Base-by-base conservation (phyloP, 2,329 filamentous ascomycete species). In the Exophiala calicioides region DNA sequence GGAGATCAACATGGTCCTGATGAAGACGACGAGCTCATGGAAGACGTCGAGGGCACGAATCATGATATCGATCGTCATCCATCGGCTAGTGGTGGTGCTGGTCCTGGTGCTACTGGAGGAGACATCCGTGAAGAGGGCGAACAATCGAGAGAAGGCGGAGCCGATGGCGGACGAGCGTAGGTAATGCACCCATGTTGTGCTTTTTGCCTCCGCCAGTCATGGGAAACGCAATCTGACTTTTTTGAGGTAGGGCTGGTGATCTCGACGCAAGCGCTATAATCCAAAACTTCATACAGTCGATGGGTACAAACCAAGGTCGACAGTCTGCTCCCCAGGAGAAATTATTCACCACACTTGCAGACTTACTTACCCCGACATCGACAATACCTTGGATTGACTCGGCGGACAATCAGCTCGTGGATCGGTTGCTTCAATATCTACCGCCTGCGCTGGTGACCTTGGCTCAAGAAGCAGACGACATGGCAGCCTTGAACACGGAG, bases 111-210 rank as follows among this genome's bases (percentile, higher is more conserved):
- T 42, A 95, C 90, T 2, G 91, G 91, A 46, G 91, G 90, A 55
- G 91, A 98, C 66, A 74, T 95, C 59, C 82, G 90, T 69, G 84
- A 94, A 68, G 93, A 97, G 69, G 93, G 93, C 48, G 83, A 89
- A 68, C 84, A 82, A 59, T 82, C 91, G 56, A 80, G 94, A 73
- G 90, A 95, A 70, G 93, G 91, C 51, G 93, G 94, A 66, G 89
- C 89, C 60, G 93, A 97, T 72, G 93, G 94, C 64, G 94, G 88
- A 73, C 84, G 93, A 96, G 93, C 91, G 93, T 98, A 97, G 91
- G 94, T 98, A 70, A 66, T 69, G 67, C 68, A 70, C 44, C 52
- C 50, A 27, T 33, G 32, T 30, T 41, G 43, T 53, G 51, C 40
- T 24, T 19, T 39, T 39, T 34, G 15, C 21, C 32, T 21, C 7